A percentile compares a stretch with the other conserved stretches of the same genome.
phyloP scores from a whole-genome alignment of 257 asterid genomes.

The Gardenia jasminoides region DNA sequence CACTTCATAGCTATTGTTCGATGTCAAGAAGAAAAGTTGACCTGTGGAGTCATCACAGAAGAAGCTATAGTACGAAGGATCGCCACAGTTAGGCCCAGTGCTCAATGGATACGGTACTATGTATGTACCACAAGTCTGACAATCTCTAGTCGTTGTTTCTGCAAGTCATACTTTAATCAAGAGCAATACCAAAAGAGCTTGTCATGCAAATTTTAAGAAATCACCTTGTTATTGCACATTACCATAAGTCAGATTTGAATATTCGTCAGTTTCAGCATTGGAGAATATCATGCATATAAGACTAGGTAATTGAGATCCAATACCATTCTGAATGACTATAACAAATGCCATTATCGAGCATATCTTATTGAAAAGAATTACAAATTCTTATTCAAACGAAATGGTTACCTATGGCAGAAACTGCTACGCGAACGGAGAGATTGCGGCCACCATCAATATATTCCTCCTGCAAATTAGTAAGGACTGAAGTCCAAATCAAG shows the following conservation, averaged over 20 bases:
- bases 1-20: background rate
- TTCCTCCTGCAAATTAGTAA: conserved; percentile 20
- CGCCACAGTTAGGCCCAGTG: conserved; percentile 27
- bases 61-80: conserved; percentile 26
- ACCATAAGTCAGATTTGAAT: too few species aligned
- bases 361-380: background rate
- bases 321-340: background rate
- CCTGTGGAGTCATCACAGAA: conserved; percentile 15
- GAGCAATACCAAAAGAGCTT: background rate
- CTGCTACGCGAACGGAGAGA: conserved; percentile 26
- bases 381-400: background rate
- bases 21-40: background rate
- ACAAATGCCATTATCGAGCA: background rate
- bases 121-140: conserved; percentile 20
- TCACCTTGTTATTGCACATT: too few species aligned
- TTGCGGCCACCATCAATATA: background rate
- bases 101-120: conserved; percentile 29
- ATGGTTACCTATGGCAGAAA: conserved; percentile 22
- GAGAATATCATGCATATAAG: too few species aligned
- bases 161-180: background rate
- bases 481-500: conserved; percentile 23
- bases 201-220: too few species aligned
- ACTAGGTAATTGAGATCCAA: background rate
- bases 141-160: conserved; percentile 17
- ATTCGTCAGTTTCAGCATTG: too few species aligned